These are phyloP conservation scores for Parastagonospora avenae DNA, from an alignment of 2,329 filamentous ascomycete species.

Conservation along the genomic window DNA sequence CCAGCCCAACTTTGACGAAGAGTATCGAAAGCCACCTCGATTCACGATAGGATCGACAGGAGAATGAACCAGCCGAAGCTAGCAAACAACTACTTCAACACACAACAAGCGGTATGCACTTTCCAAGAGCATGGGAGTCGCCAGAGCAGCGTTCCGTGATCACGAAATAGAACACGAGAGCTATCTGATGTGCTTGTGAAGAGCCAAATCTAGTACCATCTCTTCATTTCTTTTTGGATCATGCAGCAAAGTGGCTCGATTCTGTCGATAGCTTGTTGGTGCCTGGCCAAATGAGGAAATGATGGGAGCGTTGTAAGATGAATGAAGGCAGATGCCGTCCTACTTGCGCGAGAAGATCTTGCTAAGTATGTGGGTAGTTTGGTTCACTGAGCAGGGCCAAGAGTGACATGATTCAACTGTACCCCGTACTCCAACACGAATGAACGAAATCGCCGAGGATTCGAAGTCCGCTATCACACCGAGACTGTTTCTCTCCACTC, in stretches of 20 bases:
- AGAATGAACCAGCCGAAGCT: constrained; percentile 1
- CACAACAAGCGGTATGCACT: not conserved
- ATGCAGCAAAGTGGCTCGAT: not conserved
- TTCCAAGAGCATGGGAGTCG: constrained; percentile 18
- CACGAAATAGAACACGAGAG: not conserved
- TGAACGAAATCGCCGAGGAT: too few species aligned
- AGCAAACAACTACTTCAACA: not conserved
- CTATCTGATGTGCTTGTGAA: not conserved
- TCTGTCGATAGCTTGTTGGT: too few species aligned
- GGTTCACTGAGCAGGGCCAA: too few species aligned
- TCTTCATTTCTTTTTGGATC: constrained; percentile 1
- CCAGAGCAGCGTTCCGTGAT: constrained; percentile 4
- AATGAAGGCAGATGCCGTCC: too few species aligned
- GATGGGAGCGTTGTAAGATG: not conserved
- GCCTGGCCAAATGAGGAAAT: too few species aligned
- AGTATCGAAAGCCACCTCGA: constrained; percentile 16
- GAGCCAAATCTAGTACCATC: not conserved
- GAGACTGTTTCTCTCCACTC: too few species aligned
- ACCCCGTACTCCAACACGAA: too few species aligned
- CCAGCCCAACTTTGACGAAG: constrained; percentile 24
- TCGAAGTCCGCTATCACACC: too few species aligned
- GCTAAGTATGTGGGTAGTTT: too few species aligned
- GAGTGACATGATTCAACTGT: too few species aligned
- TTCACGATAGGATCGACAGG: constrained; percentile 26
- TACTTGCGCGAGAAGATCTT: too few species aligned